phyloP scores from a whole-genome alignment of 495 filamentous ascomycete species.

The Podospora didyma region DNA sequence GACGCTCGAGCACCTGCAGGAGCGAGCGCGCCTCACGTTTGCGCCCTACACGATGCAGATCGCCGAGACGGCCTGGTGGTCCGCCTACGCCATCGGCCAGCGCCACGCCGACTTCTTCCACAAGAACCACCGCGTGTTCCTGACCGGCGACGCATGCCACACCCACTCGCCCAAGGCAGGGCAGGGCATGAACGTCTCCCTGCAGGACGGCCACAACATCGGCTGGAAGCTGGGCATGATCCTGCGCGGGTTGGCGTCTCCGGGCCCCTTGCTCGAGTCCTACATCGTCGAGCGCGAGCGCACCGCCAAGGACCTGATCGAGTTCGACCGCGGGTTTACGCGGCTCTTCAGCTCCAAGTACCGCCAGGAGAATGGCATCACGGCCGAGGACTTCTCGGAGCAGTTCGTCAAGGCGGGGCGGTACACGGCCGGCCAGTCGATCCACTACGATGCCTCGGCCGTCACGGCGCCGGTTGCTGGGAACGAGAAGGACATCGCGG shows the following conservation, averaged over 20 bases:
- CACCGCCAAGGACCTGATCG: slow-evolving; percentile 67
- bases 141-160: slow-evolving; percentile 68
- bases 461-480: slow-evolving; percentile 34
- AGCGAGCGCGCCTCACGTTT: slow-evolving; percentile 56
- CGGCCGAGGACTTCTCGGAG: slow-evolving; percentile 47
- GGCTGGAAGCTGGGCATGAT: slow-evolving; percentile 76
- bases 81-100: slow-evolving; percentile 61
- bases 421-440: slow-evolving; percentile 63
- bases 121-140: slow-evolving; percentile 54
- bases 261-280: slow-evolving; percentile 52
- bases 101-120: slow-evolving; percentile 54
- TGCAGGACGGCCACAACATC: slow-evolving; percentile 58
- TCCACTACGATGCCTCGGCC: slow-evolving; percentile 50
- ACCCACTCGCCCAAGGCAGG: slow-evolving; percentile 71
- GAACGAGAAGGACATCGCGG: slow-evolving; percentile 31
- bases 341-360: slow-evolving; percentile 51
- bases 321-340: slow-evolving; percentile 67
- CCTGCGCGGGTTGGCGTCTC: slow-evolving; percentile 51
- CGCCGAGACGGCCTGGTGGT: slow-evolving; percentile 55
- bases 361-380: slow-evolving; percentile 30
- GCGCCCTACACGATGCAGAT: slow-evolving; percentile 43
- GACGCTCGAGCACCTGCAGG: slow-evolving; percentile 56
- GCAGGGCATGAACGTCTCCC: slow-evolving; percentile 68
- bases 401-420: slow-evolving; percentile 56
- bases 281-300: slow-evolving; percentile 66